phyloP scores from a whole-genome alignment of 495 filamentous ascomycete genomes.

The Letharia lupina region DNA sequence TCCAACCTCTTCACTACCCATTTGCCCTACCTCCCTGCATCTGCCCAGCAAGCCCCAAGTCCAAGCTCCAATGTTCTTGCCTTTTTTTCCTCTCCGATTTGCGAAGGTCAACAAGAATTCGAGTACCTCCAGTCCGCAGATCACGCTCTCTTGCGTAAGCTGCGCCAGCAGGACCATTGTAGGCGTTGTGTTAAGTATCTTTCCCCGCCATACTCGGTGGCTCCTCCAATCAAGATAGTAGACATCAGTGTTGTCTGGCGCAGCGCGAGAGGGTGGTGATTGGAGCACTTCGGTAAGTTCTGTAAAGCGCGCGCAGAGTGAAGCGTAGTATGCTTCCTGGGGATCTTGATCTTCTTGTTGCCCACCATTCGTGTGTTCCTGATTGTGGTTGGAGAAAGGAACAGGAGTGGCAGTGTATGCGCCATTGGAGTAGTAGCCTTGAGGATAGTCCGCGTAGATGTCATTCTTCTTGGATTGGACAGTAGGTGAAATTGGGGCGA shows the following conservation, averaged over 20 bases:
- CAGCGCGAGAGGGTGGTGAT: conserved; percentile 38
- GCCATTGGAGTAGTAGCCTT: conserved; percentile 59
- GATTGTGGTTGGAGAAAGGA: conserved; percentile 5
- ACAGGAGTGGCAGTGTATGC: conserved; percentile 50
- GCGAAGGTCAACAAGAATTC: conserved; percentile 40
- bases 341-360: conserved; percentile 37
- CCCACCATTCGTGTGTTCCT: conserved; percentile 17
- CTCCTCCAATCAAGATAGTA: background rate
- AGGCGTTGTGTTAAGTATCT: conserved; percentile 17
- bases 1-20: conserved; percentile 45
- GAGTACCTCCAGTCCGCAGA: conserved; percentile 29
- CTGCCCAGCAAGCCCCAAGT: conserved; percentile 43
- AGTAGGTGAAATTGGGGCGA: conserved; percentile 44
- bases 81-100: conserved; percentile 43
- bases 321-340: conserved; percentile 53
- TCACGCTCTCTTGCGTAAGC: conserved; percentile 37
- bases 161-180: conserved; percentile 33
- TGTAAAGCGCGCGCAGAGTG: conserved; percentile 52
- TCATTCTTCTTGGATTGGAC: conserved; percentile 36
- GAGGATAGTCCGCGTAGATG: conserved; percentile 21
- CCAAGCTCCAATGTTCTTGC: conserved; percentile 40
- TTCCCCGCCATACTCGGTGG: conserved; percentile 8
- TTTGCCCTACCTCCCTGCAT: conserved; percentile 41
- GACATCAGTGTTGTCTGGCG: background rate
- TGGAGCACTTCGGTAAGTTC: conserved; percentile 51